phyloP scores from a whole-genome alignment of 805 yeast genomes.

The Kluyveromyces aestuarii region DNA sequence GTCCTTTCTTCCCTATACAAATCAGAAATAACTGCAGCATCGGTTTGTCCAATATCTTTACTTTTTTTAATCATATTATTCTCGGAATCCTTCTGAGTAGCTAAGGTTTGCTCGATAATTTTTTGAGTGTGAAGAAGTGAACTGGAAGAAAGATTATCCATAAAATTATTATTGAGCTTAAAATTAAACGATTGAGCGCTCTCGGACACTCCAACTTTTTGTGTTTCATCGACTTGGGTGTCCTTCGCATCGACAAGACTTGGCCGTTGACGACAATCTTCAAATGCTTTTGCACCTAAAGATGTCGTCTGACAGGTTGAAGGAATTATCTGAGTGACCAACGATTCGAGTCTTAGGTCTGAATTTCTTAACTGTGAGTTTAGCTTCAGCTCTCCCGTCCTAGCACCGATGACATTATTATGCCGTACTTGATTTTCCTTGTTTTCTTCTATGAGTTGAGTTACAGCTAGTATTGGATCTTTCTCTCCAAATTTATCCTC shows the following conservation, averaged over 20 bases:
- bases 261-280: neutral
- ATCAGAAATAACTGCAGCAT: too few species aligned
- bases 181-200: neutral
- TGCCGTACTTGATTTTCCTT: neutral
- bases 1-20: neutral
- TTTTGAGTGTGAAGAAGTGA: neutral
- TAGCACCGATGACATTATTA: neutral
- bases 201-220: neutral
- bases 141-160: neutral
- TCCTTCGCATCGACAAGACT: neutral
- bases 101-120: neutral
- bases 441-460: neutral
- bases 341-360: neutral
- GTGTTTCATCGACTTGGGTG: neutral
- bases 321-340: neutral
- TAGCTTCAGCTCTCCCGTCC: neutral
- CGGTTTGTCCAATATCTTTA: too few species aligned
- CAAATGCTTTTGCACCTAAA: neutral
- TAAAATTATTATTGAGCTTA: neutral
- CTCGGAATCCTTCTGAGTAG: neutral
- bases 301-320: neutral
- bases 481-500: conserved; percentile 1
- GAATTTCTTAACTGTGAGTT: neutral
- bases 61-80: too few species aligned
- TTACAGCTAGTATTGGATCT: neutral